These are phyloP conservation scores for Xylaria sp. DNA, from an alignment of 2,329 filamentous ascomycete species.

Conservation along the genomic window DNA sequence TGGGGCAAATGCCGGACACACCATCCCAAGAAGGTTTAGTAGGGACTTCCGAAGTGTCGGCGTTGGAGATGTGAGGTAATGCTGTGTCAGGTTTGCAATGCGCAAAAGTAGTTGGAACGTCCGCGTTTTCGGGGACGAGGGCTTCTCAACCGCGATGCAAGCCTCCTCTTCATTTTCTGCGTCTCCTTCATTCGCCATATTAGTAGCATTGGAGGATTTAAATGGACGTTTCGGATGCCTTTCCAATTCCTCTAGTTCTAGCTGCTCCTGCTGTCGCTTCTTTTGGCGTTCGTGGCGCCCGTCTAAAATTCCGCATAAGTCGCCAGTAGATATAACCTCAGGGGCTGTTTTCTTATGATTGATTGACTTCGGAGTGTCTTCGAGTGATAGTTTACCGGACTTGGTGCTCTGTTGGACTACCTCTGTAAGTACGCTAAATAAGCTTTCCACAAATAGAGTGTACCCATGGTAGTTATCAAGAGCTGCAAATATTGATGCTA, in stretches of 20 bases:
- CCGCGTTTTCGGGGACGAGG: slow-evolving; percentile 75
- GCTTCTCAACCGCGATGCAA: slow-evolving; percentile 56
- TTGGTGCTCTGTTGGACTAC: slow-evolving; percentile 85
- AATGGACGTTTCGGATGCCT: slow-evolving; percentile 54
- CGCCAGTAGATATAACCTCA: slow-evolving; percentile 54
- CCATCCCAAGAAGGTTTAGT: slow-evolving; percentile 78
- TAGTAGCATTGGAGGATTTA: slow-evolving; percentile 46
- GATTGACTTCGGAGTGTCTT: slow-evolving; percentile 51
- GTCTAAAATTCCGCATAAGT: slow-evolving; percentile 69
- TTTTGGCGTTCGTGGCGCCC: slow-evolving; percentile 64
- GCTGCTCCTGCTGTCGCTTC: slow-evolving; percentile 47
- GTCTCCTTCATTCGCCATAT: slow-evolving; percentile 51
- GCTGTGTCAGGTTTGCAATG: slow-evolving; percentile 85
- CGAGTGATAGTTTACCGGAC: slow-evolving; percentile 61
- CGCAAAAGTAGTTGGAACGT: slow-evolving; percentile 84
- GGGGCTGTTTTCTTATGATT: slow-evolving; percentile 58
- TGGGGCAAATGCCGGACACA: slow-evolving; percentile 75
- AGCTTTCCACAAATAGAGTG: slow-evolving; percentile 80
- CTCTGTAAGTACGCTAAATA: slow-evolving; percentile 85
- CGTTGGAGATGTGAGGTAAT: slow-evolving; percentile 89
- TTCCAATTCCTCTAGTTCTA: slow-evolving; percentile 49
- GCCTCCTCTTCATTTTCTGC: slow-evolving; percentile 52
- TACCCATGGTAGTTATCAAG: slow-evolving; percentile 98
- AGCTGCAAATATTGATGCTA: slow-evolving; percentile 90
- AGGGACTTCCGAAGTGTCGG: slow-evolving; percentile 81